phyloP scores from a whole-genome alignment of 208 protist species.

The Trypanosomatidae sp. region DNA sequence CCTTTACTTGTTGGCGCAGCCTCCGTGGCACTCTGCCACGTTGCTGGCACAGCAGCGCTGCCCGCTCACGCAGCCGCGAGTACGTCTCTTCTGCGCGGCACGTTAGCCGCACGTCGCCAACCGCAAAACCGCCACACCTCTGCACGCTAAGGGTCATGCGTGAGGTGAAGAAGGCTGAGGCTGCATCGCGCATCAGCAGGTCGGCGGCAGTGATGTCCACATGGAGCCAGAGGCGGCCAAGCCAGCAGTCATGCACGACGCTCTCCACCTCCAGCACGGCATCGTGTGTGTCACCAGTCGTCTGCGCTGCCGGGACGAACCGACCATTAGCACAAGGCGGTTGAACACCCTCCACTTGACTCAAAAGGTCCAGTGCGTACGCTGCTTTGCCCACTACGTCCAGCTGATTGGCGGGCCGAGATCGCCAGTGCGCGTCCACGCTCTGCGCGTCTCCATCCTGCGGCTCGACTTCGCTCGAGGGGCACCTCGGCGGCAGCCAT shows the following conservation, averaged over 20 bases:
- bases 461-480: not conserved
- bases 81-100: slow-evolving; percentile 19
- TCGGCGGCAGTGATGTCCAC: not conserved
- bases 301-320: not conserved
- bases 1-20: slow-evolving; percentile 22
- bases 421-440: not conserved
- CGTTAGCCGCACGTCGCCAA: slow-evolving; percentile 10
- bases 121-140: slow-evolving; percentile 17
- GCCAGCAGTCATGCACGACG: slow-evolving; percentile 11
- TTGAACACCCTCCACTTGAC: not conserved
- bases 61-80: slow-evolving; percentile 12
- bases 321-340: not conserved
- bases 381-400: slow-evolving; percentile 10
- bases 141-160: slow-evolving; percentile 2
- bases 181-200: slow-evolving; percentile 4
- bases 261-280: slow-evolving; percentile 25
- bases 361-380: slow-evolving; percentile 6
- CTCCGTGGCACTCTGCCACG: slow-evolving; percentile 12
- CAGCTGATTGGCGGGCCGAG: too few relatives aligned
- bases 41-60: slow-evolving; percentile 3
- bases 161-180: slow-evolving; percentile 7
- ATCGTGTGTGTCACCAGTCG: not conserved
- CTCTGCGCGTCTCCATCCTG: not conserved
- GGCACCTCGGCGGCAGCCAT: slow-evolving; percentile 3
- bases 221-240: slow-evolving; percentile 17